phyloP scores from a whole-genome alignment of 2,329 filamentous ascomycete species.

The Diaporthe sp. region DNA sequence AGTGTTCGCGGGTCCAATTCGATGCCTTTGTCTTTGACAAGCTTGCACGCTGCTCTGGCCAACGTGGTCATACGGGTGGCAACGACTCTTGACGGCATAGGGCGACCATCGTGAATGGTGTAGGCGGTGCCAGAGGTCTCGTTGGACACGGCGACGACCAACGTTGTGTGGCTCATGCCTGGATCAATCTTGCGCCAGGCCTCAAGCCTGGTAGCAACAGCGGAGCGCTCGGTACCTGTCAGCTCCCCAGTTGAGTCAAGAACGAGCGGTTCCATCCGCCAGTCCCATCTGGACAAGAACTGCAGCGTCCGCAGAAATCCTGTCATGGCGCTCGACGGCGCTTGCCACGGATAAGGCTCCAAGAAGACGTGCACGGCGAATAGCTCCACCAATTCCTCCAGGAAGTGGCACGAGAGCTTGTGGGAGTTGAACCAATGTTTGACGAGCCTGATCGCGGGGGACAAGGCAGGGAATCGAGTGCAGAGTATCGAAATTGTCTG shows the following conservation, averaged over 20 bases:
- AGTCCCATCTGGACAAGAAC: conserved; percentile 91
- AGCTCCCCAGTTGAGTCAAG: conserved; percentile 80
- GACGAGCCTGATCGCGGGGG: conserved; percentile 83
- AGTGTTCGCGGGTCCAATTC: conserved; percentile 69
- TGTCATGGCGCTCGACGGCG: conserved; percentile 80
- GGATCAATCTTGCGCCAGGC: conserved; percentile 92
- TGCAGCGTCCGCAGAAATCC: conserved; percentile 86
- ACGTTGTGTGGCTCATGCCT: conserved; percentile 82
- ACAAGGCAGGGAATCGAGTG: conserved; percentile 84
- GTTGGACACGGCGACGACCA: conserved; percentile 85
- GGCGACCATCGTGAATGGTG: conserved; percentile 71
- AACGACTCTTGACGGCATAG: conserved; percentile 80
- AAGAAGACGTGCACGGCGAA: conserved; percentile 84
- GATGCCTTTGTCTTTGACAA: conserved; percentile 66
- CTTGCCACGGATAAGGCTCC: conserved; percentile 82
- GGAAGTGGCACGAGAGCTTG: conserved; percentile 81
- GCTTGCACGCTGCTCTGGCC: conserved; percentile 79
- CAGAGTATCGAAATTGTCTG: conserved; percentile 85
- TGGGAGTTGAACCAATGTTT: conserved; percentile 93
- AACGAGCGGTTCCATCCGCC: conserved; percentile 85
- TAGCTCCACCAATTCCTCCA: conserved; percentile 86
- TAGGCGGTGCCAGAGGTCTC: conserved; percentile 85
- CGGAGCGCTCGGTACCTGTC: conserved; percentile 68
- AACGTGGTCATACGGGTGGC: conserved; percentile 86
- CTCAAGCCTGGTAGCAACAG: conserved; percentile 79